Percentiles rank a stretch among this genome's conserved stretches.
Evolutionary conservation across 169 alveolate species (phyloP).

Genomic region (Plasmodium cynomolgi): DNA sequence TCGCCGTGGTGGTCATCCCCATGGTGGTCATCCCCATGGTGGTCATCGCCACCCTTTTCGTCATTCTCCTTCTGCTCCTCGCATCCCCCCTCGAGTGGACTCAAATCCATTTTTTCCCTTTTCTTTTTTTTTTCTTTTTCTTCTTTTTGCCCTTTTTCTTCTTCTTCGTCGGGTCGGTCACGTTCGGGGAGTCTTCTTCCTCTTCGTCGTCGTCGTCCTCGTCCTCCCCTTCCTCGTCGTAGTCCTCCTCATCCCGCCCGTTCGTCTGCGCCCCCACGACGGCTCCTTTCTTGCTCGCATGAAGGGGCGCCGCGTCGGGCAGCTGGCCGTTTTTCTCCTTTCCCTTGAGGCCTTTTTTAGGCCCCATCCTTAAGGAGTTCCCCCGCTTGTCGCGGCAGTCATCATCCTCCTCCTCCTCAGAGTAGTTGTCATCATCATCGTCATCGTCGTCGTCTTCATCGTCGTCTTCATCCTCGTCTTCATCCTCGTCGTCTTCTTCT

Average conservation of each 20-base stretch:
- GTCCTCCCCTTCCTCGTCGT: not conserved
- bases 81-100: not conserved
- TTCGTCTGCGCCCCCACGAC: not conserved
- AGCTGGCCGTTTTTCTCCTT: not conserved
- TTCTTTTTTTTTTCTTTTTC: not conserved
- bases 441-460: conserved; percentile 17
- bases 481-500: not conserved
- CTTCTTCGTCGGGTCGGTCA: not conserved
- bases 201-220: not conserved
- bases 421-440: conserved; percentile 32
- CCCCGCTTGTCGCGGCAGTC: not conserved
- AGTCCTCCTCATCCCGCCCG: not conserved
- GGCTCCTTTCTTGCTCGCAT: not conserved
- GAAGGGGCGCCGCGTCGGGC: not conserved
- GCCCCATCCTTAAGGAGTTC: not conserved
- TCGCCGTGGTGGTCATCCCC: no score
- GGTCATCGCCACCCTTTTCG: not conserved
- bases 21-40: no score
- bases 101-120: not conserved
- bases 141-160: not conserved
- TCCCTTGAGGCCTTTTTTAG: not conserved
- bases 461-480: conserved; percentile 47
- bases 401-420: conserved; percentile 25
- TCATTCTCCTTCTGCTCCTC: not conserved
- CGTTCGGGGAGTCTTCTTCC: not conserved